Base-by-base conservation (phyloP, 768 basidiomycete genomes). In the Coprinopsis marcescibilis region DNA sequence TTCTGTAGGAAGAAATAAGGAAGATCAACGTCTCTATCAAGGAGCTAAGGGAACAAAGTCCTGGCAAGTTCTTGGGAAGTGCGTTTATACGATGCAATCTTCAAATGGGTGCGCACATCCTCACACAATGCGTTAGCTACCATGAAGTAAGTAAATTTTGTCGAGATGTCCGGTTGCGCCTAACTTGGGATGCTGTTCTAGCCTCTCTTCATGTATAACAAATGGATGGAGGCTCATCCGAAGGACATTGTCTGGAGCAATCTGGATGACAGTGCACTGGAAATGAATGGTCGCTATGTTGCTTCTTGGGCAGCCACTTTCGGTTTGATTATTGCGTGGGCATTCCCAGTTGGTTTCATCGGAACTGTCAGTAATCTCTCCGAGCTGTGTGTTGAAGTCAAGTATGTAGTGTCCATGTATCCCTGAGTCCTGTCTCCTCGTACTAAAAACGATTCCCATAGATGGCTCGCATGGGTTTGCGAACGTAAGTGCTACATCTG, bases 31-130 rank as follows among this genome's bases (percentile, higher is more conserved):
- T 45, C 2, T 60, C 57, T 15, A 73, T 87, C 41, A 62, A 72
- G 6, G 64, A 69, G 7, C 59, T 57, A 24, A 57, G 76, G 15
- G 57, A 62, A 36, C 50, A 68, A 8, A 57, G 72, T 14, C 51
- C 59, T 6, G 61, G 68, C 1, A 75, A 73, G 54, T 75, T 76
- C 38, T 52, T 77, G 26, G 78, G 77, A 4, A 72, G 73, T 49
- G 76, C 69, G 0, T 85, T 88, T 63, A 76, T 86, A 46, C 72
- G 75, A 32, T 83, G 83, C 64, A 80, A 85, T 58, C 68, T 81
- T 40, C 84, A 86, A 60, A 76, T 86, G 56, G 84, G 82, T 3
- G 85, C 85, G 0, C 83, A 85, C 59, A 77, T 87, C 49, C 73
- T 84, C 11, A 71, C 74, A 1, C 83, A 86, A 60, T 76, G 73